Evolutionary conservation across 202 grass and related monocot genomes (phyloP).

Genomic region (Dendrocalamus latiflorus): DNA sequence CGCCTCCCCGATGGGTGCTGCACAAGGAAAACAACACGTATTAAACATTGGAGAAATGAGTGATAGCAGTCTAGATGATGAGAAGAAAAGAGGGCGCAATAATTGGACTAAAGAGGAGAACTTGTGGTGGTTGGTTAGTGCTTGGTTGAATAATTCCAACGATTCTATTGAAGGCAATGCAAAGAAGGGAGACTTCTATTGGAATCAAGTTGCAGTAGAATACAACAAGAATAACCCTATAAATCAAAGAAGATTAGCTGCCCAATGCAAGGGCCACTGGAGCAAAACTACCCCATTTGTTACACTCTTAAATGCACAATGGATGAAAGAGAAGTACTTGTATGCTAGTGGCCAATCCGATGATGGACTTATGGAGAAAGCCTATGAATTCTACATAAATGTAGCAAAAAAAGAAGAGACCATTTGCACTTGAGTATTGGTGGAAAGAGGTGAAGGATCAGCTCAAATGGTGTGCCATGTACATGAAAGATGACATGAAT

Average conservation of each 20-base stretch:
- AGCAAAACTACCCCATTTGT: background rate
- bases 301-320: background rate
- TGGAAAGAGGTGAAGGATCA: background rate
- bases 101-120: no score
- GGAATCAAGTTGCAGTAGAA: background rate
- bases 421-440: background rate
- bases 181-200: background rate
- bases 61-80: no score
- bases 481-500: background rate
- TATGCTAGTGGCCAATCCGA: background rate
- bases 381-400: background rate
- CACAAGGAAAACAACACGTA: no score
- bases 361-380: background rate
- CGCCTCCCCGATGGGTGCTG: no score
- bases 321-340: background rate
- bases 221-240: background rate
- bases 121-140: no score
- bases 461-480: background rate
- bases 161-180: background rate
- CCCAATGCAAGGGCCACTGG: background rate
- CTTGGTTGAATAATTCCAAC: background rate
- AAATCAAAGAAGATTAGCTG: background rate
- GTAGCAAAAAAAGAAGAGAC: background rate
- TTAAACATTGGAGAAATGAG: no score
- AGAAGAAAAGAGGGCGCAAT: no score